These are phyloP conservation scores for Ogataea hybrid DNA, from an alignment of 1,139 yeast genomes.

Conservation along the genomic window DNA sequence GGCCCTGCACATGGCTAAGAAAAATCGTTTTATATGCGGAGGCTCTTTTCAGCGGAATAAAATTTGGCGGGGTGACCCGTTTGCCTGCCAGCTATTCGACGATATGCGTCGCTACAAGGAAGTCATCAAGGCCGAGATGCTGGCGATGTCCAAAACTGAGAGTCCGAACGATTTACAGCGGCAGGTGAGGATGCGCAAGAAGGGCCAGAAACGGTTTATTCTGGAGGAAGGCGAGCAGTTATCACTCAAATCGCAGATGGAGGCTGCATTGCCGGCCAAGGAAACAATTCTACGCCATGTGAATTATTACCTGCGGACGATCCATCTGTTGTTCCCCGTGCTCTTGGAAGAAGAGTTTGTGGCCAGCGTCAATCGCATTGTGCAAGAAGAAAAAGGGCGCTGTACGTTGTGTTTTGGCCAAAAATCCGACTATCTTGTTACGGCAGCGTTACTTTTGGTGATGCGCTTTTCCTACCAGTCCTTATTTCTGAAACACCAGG, in stretches of 20 bases:
- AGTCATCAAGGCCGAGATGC: not conserved
- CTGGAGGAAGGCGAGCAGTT: not conserved
- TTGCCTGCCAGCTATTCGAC: constrained; percentile 21
- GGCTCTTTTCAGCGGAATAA: constrained; percentile 25
- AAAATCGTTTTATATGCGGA: constrained; percentile 20
- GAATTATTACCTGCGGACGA: constrained; percentile 41
- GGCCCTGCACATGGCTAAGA: constrained; percentile 19
- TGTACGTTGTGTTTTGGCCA: constrained; percentile 30
- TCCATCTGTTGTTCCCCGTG: constrained; percentile 51
- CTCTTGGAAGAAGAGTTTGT: constrained; percentile 44
- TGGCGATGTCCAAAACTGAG: constrained; percentile 3
- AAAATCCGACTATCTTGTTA: constrained; percentile 38
- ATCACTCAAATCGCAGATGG: constrained; percentile 12
- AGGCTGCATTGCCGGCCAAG: constrained; percentile 38
- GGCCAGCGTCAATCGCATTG: constrained; percentile 21
- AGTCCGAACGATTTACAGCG: constrained; percentile 8
- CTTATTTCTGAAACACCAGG: constrained; percentile 33
- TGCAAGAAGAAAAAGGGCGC: constrained; percentile 19
- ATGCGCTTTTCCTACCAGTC: constrained; percentile 41
- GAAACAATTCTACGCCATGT: constrained; percentile 38
- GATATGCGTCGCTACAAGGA: constrained; percentile 9
- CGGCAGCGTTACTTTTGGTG: constrained; percentile 42
- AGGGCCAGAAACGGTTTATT: constrained; percentile 5
- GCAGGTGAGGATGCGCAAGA: constrained; percentile 13
- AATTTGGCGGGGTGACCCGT: constrained; percentile 28